Base-by-base conservation (phyloP, 371 early-diverging fungal genomes). In the Mycotypha africana region DNA sequence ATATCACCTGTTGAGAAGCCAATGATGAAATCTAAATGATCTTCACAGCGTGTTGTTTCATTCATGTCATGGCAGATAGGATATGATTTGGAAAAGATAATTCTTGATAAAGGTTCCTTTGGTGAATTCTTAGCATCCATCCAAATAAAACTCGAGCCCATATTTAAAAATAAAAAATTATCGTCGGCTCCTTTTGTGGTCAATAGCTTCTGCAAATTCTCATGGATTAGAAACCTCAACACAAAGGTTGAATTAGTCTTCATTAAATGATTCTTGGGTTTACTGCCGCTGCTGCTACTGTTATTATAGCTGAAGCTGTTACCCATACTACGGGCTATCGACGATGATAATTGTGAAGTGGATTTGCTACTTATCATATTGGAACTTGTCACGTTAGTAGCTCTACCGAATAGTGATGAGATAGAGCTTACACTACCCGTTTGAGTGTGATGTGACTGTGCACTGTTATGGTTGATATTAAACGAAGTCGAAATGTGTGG, bases 21-120 rank as follows among this genome's bases (percentile, higher is more conserved):
- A 52, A 85, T 77, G 23, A 86, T 72, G 9, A 88, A 65, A 53
- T 88, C 89, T 30, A 88, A 47, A 40, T 82, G 82, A 31, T 80
- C 79, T 24, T 69, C 67, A 36, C 71, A 63, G 5, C 82, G 62
- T 12, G 89, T 89, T 17, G 81, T 56, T 31, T 70, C 56, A 60
- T 93, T 95, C 32, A 92, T 80, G 65, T 90, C 95, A 60, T 93
- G 91, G 49, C 93, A 92, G 6, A 89, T 81, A 0, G 93, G 88
- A 39, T 81, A 81, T 12, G 86, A 83, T 35, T 86, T 81, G n/a
- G 78, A 67, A 51, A 96, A 85, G 16, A 83, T 70, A 10, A 94
- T 77, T 26, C 83, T 79, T 7, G 90, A 85, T 32, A 94, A 59
- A 1, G 87, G 81, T 15, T 91, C 88, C 60, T 81, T 76, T 8